Evolutionary conservation across 2,329 filamentous ascomycete species (phyloP).

Genomic region (Catunica adiposa): DNA sequence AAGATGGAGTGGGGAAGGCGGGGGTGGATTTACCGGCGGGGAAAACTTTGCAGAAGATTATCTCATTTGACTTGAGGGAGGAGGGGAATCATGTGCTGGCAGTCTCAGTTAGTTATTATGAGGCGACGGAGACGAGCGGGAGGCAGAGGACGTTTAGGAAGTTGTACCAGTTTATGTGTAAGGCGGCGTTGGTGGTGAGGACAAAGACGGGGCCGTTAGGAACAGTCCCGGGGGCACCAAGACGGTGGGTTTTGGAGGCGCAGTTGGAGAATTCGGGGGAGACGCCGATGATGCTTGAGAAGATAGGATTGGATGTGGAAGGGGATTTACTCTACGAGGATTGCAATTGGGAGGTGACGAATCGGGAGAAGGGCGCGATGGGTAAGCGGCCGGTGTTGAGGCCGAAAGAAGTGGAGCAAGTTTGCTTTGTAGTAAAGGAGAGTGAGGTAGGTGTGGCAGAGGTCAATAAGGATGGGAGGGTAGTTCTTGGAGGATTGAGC

Average conservation of each 20-base stretch:
- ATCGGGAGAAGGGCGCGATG: slow-evolving; percentile 9
- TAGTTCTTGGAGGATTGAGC: slow-evolving; percentile 63
- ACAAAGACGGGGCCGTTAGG: slow-evolving; percentile 64
- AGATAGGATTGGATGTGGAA: slow-evolving; percentile 38
- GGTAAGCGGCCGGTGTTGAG: slow-evolving; percentile 38
- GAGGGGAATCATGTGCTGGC: slow-evolving; percentile 87
- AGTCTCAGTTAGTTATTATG: slow-evolving; percentile 87
- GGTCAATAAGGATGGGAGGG: slow-evolving; percentile 36
- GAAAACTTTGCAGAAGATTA: slow-evolving; percentile 61
- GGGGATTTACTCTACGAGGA: slow-evolving; percentile 34
- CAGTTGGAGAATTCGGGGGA: slow-evolving; percentile 93
- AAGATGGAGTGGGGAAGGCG: slow-evolving; percentile 12
- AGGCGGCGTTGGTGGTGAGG: slow-evolving; percentile 73
- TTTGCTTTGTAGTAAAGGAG: slow-evolving; percentile 44
- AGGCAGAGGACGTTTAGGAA: slow-evolving; percentile 79
- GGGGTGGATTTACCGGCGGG: slow-evolving; percentile 40
- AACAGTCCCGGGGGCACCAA: slow-evolving; percentile 19
- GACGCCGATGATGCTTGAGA: slow-evolving; percentile 61
- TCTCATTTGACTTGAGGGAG: slow-evolving; percentile 79
- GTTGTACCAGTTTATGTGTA: slow-evolving; percentile 90
- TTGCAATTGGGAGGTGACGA: slow-evolving; percentile 38
- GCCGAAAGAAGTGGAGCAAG: slow-evolving; percentile 48
- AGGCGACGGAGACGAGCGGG: slow-evolving; percentile 54
- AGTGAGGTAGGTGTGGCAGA: slow-evolving; percentile 20
- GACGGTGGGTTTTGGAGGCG: slow-evolving; percentile 66